Conservation (phyloP, 75 land plant genomes). For the Adiantum capillusveneris region DNA sequence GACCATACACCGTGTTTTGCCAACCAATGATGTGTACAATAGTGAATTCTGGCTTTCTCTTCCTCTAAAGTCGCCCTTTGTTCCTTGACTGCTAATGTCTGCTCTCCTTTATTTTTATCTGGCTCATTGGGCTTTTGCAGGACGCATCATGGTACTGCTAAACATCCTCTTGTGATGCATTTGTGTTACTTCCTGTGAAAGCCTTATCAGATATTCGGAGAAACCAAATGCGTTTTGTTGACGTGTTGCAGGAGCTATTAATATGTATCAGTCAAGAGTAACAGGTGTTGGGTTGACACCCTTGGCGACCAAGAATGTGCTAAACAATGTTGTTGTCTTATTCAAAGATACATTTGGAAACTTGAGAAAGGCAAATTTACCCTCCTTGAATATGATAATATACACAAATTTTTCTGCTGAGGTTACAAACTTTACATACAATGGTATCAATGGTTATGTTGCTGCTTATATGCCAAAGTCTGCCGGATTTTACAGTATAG, state of each 20-base stretch:
- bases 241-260: neutral
- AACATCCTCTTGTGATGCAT: too few relatives aligned
- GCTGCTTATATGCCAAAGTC: neutral
- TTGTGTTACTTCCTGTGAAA: too few relatives aligned
- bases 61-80: too few relatives aligned
- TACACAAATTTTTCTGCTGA: slow-evolving; percentile 2
- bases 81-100: too few relatives aligned
- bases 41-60: too few relatives aligned
- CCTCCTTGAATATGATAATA: neutral
- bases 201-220: too few relatives aligned
- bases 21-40: too few relatives aligned
- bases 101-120: too few relatives aligned
- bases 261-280: neutral
- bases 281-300: neutral
- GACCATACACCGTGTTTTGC: too few relatives aligned
- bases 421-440: neutral
- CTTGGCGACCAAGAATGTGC: neutral
- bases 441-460: slow-evolving; percentile 2
- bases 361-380: neutral
- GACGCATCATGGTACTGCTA: too few relatives aligned
- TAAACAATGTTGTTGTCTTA: neutral
- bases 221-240: too few relatives aligned
- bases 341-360: slow-evolving; percentile 1
- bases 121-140: too few relatives aligned
- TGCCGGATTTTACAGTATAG: neutral